Evolutionary conservation across 306 rosid genomes (phyloP), one percentile per base, ranked within the genome.

Genomic region (Vigna nakashimae): DNA sequence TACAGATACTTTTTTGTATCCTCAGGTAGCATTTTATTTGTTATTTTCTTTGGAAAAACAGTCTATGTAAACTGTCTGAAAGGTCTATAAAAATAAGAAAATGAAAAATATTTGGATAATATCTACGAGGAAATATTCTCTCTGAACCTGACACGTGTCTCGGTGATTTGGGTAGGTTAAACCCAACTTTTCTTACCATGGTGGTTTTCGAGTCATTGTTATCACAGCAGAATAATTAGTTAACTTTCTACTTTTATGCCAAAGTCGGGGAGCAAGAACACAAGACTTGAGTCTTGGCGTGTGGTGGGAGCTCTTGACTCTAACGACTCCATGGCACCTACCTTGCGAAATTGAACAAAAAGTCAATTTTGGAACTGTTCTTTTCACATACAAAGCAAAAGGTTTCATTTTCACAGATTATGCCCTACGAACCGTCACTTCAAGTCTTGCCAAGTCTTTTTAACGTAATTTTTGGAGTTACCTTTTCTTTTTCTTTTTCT

Each of bases 181-280:
- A 64, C 43, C 16, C 32, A 34, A 52, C 55, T 77, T 77, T 32
- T 16, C 18, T 36, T 72, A 24, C 46, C 42, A 36, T 38, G 49
- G n/a, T 18, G 26, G 53, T 24, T 17, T 18, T 28, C 36, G 48
- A 52, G 43, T 12, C 2, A 24, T 57, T 5, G 28, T 26, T 26
- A 58, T 59, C 18, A 6, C 40, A 6, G 3, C 38, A 77, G 65
- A 46, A 57, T 40, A 9, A 40, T 9, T 77, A 57, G 71, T 24
- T 58, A 20, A 65, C 5, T 13, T 14, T 60, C 11, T 14, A 59
- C 13, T 13, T 34, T 22, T 38, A 30, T 26, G 74, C 71, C 67
- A 73, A 72, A 48, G 52, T 34, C 26, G 62, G 46, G 82, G 68
- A 64, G 76, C 82, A 74, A 68, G 45, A 75, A 57, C 56, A 55